Conservation (phyloP, 306 rosid genomes). For the Carpinus fangiana region DNA sequence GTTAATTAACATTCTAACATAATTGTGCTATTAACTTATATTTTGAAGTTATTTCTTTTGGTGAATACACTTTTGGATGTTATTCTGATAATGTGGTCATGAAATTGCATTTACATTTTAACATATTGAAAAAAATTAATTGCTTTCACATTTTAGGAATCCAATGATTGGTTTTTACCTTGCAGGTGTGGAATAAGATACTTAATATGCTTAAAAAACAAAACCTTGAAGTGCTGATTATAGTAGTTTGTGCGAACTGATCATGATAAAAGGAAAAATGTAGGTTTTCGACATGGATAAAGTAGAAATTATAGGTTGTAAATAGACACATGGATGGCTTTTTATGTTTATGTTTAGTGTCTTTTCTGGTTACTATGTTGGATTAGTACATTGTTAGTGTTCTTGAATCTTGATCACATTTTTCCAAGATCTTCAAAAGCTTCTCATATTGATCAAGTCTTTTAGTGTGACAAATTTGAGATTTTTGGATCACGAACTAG, state of each 20-base stretch:
- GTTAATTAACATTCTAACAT: too few species aligned
- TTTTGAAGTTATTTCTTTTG: slow-evolving; percentile 11
- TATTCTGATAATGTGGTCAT: slow-evolving; percentile 18
- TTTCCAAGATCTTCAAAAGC: not conserved
- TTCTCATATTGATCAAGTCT: not conserved
- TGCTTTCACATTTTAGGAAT: not conserved
- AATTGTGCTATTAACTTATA: slow-evolving; percentile 4
- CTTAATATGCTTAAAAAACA: not conserved
- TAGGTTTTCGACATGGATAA: not conserved
- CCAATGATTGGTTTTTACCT: not conserved
- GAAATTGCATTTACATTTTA: slow-evolving; percentile 14
- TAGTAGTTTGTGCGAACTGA: not conserved
- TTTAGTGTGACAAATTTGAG: too few species aligned
- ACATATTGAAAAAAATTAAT: not conserved
- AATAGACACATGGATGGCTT: not conserved
- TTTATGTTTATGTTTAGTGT: not conserved
- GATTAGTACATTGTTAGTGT: not conserved
- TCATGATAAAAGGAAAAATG: not conserved
- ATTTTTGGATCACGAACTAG: too few species aligned
- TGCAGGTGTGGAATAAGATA: not conserved
- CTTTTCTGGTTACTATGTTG: not conserved
- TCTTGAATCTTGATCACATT: not conserved
- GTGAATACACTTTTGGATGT: not conserved
- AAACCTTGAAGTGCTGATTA: not conserved
- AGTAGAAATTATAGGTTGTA: not conserved